A percentile compares a stretch with the other conserved stretches of the same genome.
Evolutionary conservation across 2,329 filamentous ascomycete genomes (phyloP).

Genomic region (Stagonosporopsis chrysanthemi): DNA sequence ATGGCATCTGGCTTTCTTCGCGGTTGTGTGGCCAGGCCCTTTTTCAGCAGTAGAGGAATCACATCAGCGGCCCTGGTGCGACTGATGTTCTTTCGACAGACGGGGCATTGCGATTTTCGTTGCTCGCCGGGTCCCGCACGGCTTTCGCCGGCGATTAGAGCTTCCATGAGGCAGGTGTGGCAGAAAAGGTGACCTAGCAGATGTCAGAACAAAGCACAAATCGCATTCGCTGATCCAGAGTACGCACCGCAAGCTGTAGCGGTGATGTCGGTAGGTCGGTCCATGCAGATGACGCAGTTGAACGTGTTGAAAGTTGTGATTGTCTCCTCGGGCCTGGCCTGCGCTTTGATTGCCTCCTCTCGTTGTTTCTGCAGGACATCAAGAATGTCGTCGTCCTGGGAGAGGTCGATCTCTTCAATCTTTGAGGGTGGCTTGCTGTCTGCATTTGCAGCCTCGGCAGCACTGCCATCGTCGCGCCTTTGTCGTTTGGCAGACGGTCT

Average conservation of each 20-base stretch:
- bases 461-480: constrained; percentile 31
- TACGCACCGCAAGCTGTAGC: constrained; percentile 66
- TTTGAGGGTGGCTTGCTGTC: constrained; percentile 23
- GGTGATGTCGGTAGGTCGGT: constrained; percentile 65
- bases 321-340: constrained; percentile 51
- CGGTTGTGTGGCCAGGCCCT: constrained; percentile 46
- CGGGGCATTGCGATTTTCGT: constrained; percentile 56
- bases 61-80: constrained; percentile 52
- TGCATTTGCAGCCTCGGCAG: not conserved
- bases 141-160: constrained; percentile 64
- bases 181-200: constrained; percentile 67
- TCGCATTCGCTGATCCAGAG: constrained; percentile 25
- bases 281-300: constrained; percentile 71
- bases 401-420: constrained; percentile 61
- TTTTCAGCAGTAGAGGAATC: constrained; percentile 53
- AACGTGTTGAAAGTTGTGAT: constrained; percentile 55
- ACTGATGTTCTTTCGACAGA: constrained; percentile 56
- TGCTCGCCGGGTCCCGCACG: constrained; percentile 54
- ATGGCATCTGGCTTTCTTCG: constrained; percentile 31
- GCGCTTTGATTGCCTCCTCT: constrained; percentile 59
- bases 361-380: constrained; percentile 61
- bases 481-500: constrained; percentile 45
- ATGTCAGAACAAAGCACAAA: constrained; percentile 14
- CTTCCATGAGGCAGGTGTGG: constrained; percentile 67
- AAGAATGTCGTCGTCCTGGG: constrained; percentile 53